A percentile compares a stretch with the other conserved stretches of the same genome.
These are phyloP conservation scores for Monilinia laxa DNA, from an alignment of 2,329 filamentous ascomycete genomes.

Conservation along the genomic window DNA sequence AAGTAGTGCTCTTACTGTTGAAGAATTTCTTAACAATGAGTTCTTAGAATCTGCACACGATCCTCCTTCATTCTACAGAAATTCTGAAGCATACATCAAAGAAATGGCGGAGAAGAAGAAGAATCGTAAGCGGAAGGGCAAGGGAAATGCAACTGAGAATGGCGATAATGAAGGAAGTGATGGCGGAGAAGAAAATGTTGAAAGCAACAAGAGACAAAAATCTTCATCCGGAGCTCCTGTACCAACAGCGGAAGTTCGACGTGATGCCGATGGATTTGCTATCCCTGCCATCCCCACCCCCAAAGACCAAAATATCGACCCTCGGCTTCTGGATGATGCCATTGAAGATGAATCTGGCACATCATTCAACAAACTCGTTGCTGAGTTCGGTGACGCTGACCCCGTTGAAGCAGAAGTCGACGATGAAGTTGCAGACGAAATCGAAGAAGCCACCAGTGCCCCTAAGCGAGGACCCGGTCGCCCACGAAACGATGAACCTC, in stretches of 20 bases:
- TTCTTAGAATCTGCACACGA: slow-evolving; percentile 74
- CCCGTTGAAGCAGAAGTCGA: slow-evolving; percentile 5
- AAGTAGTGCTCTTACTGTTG: slow-evolving; percentile 80
- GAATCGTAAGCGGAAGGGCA: slow-evolving; percentile 43
- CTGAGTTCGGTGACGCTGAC: slow-evolving; percentile 46
- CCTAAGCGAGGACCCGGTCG: slow-evolving; percentile 37
- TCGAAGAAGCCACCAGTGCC: slow-evolving; percentile 29
- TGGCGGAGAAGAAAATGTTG: slow-evolving; percentile 35
- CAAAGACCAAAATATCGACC: slow-evolving; percentile 18
- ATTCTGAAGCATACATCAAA: slow-evolving; percentile 58
- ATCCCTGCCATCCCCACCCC: slow-evolving; percentile 53
- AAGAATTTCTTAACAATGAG: slow-evolving; percentile 74
- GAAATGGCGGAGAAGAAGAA: slow-evolving; percentile 50
- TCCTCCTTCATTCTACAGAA: slow-evolving; percentile 77
- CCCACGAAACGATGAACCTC: slow-evolving; percentile 40
- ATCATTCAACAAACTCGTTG: slow-evolving; percentile 45
- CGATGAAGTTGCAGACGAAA: slow-evolving; percentile 21
- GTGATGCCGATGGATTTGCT: slow-evolving; percentile 68
- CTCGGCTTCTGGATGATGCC: slow-evolving; percentile 26
- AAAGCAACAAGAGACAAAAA: slow-evolving; percentile 34
- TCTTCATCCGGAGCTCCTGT: slow-evolving; percentile 26
- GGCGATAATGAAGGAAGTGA: slow-evolving; percentile 33
- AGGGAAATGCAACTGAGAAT: slow-evolving; percentile 24
- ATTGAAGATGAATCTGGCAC: slow-evolving; percentile 32
- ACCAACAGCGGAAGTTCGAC: slow-evolving; percentile 43